Conservation (phyloP, 148 eudicot species). For the Spergularia marina region DNA sequence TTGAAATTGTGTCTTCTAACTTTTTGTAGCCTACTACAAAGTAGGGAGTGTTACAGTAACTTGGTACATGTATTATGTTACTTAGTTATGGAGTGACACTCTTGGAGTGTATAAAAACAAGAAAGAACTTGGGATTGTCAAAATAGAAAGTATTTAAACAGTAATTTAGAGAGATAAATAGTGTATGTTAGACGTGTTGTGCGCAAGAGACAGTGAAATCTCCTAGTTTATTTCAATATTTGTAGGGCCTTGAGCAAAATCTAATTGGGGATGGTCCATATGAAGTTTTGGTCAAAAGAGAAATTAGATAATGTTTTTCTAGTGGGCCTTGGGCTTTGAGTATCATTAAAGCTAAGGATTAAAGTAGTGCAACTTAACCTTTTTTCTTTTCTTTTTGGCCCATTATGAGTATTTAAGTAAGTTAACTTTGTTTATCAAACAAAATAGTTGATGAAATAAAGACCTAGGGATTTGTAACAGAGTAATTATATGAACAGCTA, state of each 20-base stretch:
- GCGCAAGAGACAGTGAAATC: constrained; percentile 13
- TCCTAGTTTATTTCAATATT: constrained; percentile 8
- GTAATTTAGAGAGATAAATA: no score
- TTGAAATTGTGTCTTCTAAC: no score
- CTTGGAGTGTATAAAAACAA: no score
- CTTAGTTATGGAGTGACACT: no score
- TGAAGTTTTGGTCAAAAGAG: constrained; percentile 14
- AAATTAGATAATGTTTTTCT: not conserved
- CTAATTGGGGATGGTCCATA: not conserved
- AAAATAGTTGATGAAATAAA: constrained; percentile 28
- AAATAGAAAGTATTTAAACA: no score
- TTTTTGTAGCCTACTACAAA: no score
- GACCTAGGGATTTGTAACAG: constrained; percentile 31
- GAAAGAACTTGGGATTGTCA: no score
- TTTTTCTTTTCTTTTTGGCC: no score
- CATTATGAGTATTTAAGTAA: no score
- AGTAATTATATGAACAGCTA: not conserved
- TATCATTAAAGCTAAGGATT: constrained; percentile 6
- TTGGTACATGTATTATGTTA: no score
- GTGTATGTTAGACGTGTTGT: no score
- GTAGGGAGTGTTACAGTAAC: no score
- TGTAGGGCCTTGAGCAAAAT: constrained; percentile 22
- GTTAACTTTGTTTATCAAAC: not conserved
- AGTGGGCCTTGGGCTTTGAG: constrained; percentile 24
- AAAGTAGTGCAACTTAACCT: not conserved